Conservation (phyloP, 225 moss, liverwort and hornwort species). For the Straminergon stramineum region DNA sequence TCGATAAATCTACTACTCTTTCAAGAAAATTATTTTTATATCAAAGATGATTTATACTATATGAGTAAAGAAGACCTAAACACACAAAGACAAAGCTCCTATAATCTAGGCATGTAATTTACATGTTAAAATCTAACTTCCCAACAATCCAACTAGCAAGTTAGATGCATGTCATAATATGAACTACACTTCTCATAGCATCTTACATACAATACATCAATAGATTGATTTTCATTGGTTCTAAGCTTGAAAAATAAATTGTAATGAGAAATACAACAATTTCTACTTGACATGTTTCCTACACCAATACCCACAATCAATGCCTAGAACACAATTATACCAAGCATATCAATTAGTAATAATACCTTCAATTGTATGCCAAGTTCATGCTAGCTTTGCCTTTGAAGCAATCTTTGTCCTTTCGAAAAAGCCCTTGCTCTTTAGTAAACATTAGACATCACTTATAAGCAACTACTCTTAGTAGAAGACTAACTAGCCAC, state of each 20-base stretch:
- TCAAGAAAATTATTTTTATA: neutral
- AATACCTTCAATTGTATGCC: neutral
- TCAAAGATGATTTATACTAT: neutral
- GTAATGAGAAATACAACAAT: neutral
- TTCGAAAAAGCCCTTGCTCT: no score
- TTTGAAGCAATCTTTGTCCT: no score
- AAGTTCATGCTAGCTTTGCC: neutral
- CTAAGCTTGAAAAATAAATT: neutral
- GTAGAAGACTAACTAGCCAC: neutral
- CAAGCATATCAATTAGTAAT: neutral
- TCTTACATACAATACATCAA: neutral
- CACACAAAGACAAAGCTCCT: neutral
- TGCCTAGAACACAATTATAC: neutral
- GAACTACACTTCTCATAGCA: neutral
- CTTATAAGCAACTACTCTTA: neutral
- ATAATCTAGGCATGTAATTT: neutral
- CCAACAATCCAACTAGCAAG: neutral
- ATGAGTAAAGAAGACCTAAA: neutral
- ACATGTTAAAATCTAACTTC: neutral
- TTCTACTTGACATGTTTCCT: neutral
- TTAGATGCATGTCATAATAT: fast-evolving
- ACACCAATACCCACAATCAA: neutral
- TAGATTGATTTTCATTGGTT: neutral
- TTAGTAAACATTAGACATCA: neutral
- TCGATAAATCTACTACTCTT: neutral